Evolutionary conservation across 257 asterid species (phyloP).

Genomic region (Eucommia ulmoides): DNA sequence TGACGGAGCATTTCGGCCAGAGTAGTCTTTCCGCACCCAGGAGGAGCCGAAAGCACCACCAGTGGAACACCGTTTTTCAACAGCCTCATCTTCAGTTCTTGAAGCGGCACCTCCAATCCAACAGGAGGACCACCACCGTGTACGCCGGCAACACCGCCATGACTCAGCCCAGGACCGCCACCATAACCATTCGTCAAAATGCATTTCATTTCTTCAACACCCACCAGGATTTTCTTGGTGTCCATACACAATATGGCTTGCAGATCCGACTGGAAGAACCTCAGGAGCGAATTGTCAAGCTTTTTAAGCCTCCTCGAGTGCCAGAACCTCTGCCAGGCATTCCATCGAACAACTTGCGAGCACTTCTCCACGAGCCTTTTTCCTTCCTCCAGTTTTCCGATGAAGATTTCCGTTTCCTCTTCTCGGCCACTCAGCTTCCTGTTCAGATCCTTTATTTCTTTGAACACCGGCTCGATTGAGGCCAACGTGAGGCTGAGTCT

Average conservation of each 20-base stretch:
- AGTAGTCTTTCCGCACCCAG: too few species aligned
- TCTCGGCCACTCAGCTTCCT: neutral
- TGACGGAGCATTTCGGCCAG: too few species aligned
- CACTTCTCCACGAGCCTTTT: slow-evolving; percentile 10
- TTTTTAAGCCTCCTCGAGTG: slow-evolving; percentile 9
- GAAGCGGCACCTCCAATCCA: too few species aligned
- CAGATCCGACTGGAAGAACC: slow-evolving; percentile 18
- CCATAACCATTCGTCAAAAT: too few species aligned
- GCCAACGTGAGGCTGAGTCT: slow-evolving; percentile 7
- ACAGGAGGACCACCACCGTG: too few species aligned
- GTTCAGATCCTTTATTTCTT: slow-evolving; percentile 5
- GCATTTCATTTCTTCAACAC: too few species aligned
- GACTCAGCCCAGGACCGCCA: too few species aligned
- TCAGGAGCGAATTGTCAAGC: slow-evolving; percentile 6
- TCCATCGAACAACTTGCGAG: slow-evolving; percentile 9
- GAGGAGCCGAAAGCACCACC: too few species aligned
- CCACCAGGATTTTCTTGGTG: slow-evolving; percentile 11
- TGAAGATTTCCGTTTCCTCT: slow-evolving; percentile 3
- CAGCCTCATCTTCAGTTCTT: too few species aligned
- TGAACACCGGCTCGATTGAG: slow-evolving; percentile 4
- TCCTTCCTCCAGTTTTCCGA: neutral
- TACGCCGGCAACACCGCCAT: too few species aligned
- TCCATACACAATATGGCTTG: slow-evolving; percentile 19
- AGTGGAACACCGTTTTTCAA: too few species aligned
- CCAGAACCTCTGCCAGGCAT: slow-evolving; percentile 3